Percentiles rank a stretch among this genome's conserved stretches.
These are phyloP conservation scores for Hirsutella minnesotensis DNA, from an alignment of 2,329 filamentous ascomycete species.

Conservation along the genomic window DNA sequence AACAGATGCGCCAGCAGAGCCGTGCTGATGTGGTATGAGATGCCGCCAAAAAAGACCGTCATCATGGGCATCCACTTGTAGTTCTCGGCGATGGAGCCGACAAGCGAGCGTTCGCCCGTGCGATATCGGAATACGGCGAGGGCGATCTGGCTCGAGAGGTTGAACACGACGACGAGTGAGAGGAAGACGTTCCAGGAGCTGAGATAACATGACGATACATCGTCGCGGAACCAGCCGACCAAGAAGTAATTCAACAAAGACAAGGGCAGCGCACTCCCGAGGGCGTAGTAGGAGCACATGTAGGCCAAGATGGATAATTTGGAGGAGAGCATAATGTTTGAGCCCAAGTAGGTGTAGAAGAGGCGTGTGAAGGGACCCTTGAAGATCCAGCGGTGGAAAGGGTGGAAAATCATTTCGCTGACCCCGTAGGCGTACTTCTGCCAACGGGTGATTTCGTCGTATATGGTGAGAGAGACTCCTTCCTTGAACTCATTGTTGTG, in stretches of 20 bases:
- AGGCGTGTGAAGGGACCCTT: constrained; percentile 54
- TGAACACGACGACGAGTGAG: constrained; percentile 53
- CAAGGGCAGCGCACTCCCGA: constrained; percentile 55
- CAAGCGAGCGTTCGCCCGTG: constrained; percentile 38
- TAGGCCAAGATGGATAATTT: constrained; percentile 64
- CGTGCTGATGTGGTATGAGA: constrained; percentile 28
- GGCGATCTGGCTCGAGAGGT: constrained; percentile 45
- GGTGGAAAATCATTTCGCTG: constrained; percentile 60
- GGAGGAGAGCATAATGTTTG: constrained; percentile 49
- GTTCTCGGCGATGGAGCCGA: constrained; percentile 30
- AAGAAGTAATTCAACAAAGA: constrained; percentile 60
- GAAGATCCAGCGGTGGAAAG: constrained; percentile 48
- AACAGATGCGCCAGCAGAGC: constrained; percentile 31
- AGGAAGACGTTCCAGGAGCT: constrained; percentile 55
- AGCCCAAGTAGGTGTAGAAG: constrained; percentile 47
- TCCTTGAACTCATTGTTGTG: constrained; percentile 61
- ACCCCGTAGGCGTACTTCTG: constrained; percentile 64
- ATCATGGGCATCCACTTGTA: constrained; percentile 50
- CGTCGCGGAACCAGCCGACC: constrained; percentile 58
- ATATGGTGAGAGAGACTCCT: constrained; percentile 61
- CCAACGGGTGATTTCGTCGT: constrained; percentile 61
- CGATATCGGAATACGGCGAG: constrained; percentile 54
- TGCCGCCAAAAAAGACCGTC: constrained; percentile 30
- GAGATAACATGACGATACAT: constrained; percentile 55
- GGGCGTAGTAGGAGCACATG: constrained; percentile 61